Base-by-base conservation (phyloP, 2,329 filamentous ascomycete genomes). In the Apiospora sp. region DNA sequence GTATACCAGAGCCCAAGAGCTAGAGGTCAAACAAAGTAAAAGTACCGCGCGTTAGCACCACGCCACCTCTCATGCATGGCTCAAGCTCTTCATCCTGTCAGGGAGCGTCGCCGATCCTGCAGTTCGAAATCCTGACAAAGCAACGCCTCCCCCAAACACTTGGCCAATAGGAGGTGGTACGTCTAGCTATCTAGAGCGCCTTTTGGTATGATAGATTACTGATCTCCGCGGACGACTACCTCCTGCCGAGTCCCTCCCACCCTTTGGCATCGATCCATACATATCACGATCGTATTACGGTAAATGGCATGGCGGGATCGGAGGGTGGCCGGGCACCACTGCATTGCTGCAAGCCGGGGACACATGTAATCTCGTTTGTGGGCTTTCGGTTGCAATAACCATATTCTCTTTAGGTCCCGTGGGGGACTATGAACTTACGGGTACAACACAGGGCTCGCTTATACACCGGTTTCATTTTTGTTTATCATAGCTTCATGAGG, bases 401-500 rank as follows among this genome's bases (percentile, higher is more conserved):
- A 41, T 34, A 10, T 10, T 41, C 19, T 64, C 34, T 64, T 19
- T 49, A 8, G n/a, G 49, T 10, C n/a, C n/a, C n/a, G n/a, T 51
- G 49, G n/a, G n/a, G n/a, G 49, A 27, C n/a, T 27, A 51, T 51
- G 58, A 12, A n/a, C 34, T 41, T 37, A 64, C 34, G 22, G 19
- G 22, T 61, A 64, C 58, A 64, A 34, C 58, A 64, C 34, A 64
- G 8, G 8, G 37, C 58, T 64, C 19, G 58, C 34, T 41, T 41
- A 34, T 37, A 41, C 58, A 64, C 58, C 58, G 58, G 22, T 64
- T 64, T 64, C 34, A 64, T 64, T 61, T 64, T 64, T 64, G 19
- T 41, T 41, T 41, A 64, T 64, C 58, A 41, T 41, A n/a, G 58
- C 58, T 10, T 64, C 58, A 41, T 64, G 30, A 64, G 34, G 22